Base-by-base conservation (phyloP, 176 grass and related monocot genomes). In the Ampelocalamus luodianensis region DNA sequence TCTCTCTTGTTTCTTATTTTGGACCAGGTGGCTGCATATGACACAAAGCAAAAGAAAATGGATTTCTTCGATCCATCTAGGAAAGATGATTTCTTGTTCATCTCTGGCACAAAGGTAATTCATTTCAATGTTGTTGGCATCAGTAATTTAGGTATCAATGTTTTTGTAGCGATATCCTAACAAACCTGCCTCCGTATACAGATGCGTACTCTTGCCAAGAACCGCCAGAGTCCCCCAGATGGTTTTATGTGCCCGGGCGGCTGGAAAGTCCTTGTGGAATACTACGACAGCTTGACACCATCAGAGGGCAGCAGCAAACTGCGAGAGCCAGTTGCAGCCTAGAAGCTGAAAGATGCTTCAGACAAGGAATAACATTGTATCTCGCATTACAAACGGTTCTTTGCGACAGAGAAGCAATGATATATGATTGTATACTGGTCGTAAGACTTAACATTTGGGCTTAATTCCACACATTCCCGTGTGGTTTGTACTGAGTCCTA, bases 221-320 rank as follows among this genome's bases (percentile, higher is more conserved):
- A 98, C 66, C 86, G 83, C 1, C 61, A 87, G 85, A 93, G 53
- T 55, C 96, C 96, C 67, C 95, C 95, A 14, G 91, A 98, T 73
- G 95, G 95, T 37, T 98, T 98, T 65, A 98, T 98, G 95, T 98
- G 95, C 89, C 91, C 93, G 0, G 95, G 95, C 54, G 93, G 95
- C 66, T 98, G 95, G 95, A 84, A 98, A 61, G 95, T 98, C 48
- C 87, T 95, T 5, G 93, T 95, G 0, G 95, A 98, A 16, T 98
- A 95, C 79, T 98, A 98, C 58, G 70, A 34, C 83, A 15, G 29
- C n/a, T n/a, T n/a, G n/a, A n/a, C n/a, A n/a, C 73, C 78, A 20
- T 79, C 86, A 13, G 85, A 86, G 58, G 74, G 78, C 72, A 93
- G 78, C 82, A 82, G 76, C 75, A 91, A 93, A 89, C 54, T 65